These are phyloP conservation scores for Fusarium musae DNA, from an alignment of 2,329 filamentous ascomycete genomes.

Conservation along the genomic window DNA sequence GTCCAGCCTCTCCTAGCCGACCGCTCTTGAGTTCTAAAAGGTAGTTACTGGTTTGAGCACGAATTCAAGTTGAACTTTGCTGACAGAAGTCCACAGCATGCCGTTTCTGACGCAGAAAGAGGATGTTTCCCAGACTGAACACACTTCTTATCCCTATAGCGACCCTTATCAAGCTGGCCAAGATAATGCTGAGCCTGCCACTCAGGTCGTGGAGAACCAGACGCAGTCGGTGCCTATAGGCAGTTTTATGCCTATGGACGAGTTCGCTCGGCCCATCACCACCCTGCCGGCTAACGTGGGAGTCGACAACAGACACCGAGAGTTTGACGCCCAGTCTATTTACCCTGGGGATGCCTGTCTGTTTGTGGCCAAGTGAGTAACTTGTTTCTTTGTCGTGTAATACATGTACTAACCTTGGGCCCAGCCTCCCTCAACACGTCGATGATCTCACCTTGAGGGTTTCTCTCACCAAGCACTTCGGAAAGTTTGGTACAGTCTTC, in stretches of 20 bases:
- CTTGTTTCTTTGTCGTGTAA: not conserved
- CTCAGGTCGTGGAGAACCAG: not conserved
- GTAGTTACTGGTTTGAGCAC: not conserved
- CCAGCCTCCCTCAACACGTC: constrained; percentile 62
- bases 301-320: not conserved
- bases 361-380: constrained; percentile 73
- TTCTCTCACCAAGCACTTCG: constrained; percentile 64
- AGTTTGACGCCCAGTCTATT: constrained; percentile 61
- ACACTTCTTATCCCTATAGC: not conserved
- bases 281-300: not conserved
- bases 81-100: constrained; percentile 13
- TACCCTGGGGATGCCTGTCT: constrained; percentile 68
- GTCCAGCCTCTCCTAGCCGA: not conserved
- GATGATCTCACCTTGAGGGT: constrained; percentile 63
- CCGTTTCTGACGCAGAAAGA: not conserved
- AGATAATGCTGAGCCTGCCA: not conserved
- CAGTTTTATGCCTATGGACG: not conserved
- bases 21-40: constrained; percentile 17
- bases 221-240: not conserved
- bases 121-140: not conserved
- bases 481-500: constrained; percentile 65
- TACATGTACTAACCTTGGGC: not conserved
- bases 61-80: not conserved
- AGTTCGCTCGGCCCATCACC: not conserved
- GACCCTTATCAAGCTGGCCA: not conserved